Conservation (phyloP, 768 basidiomycete genomes). For the Leccinum broughii region DNA sequence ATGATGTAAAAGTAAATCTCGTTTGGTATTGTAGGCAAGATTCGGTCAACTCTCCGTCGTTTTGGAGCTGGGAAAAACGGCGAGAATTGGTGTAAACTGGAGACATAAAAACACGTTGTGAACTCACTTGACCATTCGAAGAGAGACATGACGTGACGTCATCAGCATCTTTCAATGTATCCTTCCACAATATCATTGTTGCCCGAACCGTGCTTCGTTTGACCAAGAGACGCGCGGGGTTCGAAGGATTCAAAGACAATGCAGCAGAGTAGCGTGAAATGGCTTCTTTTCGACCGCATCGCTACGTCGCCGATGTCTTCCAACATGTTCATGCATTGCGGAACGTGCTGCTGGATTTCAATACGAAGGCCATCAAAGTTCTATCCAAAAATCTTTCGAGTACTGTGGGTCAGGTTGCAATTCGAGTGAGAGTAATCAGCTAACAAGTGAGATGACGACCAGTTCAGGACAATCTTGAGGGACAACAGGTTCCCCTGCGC, state of each 20-base stretch:
- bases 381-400: conserved; percentile 13
- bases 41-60: too few species aligned
- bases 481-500: too few species aligned
- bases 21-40: too few species aligned
- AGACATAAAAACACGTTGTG: too few species aligned
- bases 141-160: too few species aligned
- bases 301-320: conserved; percentile 2
- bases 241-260: background rate
- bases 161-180: background rate
- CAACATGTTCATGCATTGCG: background rate
- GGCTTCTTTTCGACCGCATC: background rate
- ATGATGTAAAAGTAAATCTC: too few species aligned
- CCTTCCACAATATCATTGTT: background rate
- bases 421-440: background rate
- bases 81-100: too few species aligned
- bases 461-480: background rate
- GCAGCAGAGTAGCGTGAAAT: background rate
- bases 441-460: conserved; percentile 11
- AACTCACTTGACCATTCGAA: too few species aligned
- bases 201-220: conserved; percentile 6
- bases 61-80: too few species aligned
- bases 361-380: conserved; percentile 3
- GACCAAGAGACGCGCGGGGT: conserved; percentile 2
- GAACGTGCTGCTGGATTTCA: background rate
- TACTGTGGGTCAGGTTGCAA: background rate